Conservation (phyloP, 2,329 filamentous ascomycete species). For the Fusarium guadeloupense region DNA sequence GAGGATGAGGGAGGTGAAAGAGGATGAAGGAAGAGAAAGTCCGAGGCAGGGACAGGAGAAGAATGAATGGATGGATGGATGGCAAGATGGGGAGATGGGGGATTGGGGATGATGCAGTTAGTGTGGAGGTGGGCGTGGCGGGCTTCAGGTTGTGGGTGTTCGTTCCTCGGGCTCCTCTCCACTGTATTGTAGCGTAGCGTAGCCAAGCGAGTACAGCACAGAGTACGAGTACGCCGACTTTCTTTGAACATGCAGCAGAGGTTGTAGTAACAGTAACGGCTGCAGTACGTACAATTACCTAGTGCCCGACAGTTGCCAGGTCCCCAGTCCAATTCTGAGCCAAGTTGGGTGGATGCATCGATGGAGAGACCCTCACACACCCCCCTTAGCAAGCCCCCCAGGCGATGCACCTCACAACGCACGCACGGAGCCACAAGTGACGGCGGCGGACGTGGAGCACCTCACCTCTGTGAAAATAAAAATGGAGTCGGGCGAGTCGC, state of each 20-base stretch:
- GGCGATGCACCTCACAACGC: constrained; percentile 35
- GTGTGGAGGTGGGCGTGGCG: constrained; percentile 43
- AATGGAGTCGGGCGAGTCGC: constrained; percentile 17
- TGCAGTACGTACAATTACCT: constrained; percentile 11
- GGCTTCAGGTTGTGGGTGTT: constrained; percentile 27
- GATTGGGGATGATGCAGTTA: constrained; percentile 33
- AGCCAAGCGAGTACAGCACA: constrained; percentile 3
- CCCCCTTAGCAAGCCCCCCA: constrained; percentile 16
- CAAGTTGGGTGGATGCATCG: not conserved
- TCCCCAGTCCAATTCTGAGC: constrained; percentile 16
- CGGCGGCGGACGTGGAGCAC: constrained; percentile 38
- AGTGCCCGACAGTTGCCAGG: constrained; percentile 30
- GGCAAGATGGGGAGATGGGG: constrained; percentile 40
- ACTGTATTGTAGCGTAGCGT: constrained; percentile 15
- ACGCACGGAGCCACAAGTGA: constrained; percentile 32
- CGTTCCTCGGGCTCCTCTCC: not conserved
- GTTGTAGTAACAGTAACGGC: constrained; percentile 25
- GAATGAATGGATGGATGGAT: constrained; percentile 37
- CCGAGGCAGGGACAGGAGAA: constrained; percentile 33
- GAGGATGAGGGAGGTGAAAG: constrained; percentile 34
- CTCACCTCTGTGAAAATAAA: too few species aligned
- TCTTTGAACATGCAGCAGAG: not conserved
- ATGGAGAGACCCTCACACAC: constrained; percentile 6
- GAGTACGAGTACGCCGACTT: constrained; percentile 28
- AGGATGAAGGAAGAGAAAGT: constrained; percentile 39